These are phyloP conservation scores for Chrysosporium keratinophilum DNA, from an alignment of 2,329 filamentous ascomycete species.

Conservation along the genomic window DNA sequence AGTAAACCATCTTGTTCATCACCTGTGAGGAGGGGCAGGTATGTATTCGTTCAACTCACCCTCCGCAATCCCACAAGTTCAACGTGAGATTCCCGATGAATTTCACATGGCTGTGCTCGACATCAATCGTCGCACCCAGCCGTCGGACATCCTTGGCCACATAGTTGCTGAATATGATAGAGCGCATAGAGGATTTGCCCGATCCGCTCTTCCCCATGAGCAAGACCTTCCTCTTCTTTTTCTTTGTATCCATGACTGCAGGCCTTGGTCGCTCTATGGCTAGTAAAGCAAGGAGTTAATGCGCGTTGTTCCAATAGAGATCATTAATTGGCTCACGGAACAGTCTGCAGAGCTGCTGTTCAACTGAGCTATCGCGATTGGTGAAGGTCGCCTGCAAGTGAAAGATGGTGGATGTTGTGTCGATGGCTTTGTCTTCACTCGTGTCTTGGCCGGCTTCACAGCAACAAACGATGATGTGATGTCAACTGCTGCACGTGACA, in stretches of 20 bases:
- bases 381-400: neutral
- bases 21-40: neutral
- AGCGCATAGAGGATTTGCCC: slow-evolving; percentile 96
- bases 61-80: slow-evolving; percentile 98
- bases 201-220: slow-evolving; percentile 94
- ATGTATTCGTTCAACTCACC: slow-evolving; percentile 40
- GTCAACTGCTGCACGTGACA: neutral
- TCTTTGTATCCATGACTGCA: slow-evolving; percentile 22
- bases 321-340: neutral
- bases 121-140: slow-evolving; percentile 91
- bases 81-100: slow-evolving; percentile 96
- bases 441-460: neutral
- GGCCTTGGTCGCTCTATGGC: neutral
- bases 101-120: slow-evolving; percentile 96
- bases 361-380: neutral
- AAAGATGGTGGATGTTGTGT: neutral
- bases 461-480: neutral
- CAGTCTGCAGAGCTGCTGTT: neutral
- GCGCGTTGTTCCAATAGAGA: neutral
- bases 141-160: slow-evolving; percentile 90
- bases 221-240: slow-evolving; percentile 76
- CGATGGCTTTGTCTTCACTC: neutral
- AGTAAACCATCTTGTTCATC: neutral
- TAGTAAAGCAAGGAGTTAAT: neutral
- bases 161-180: slow-evolving; percentile 98